Evolutionary conservation across 176 grass and related monocot species (phyloP), one percentile per base, ranked within the genome.

Genomic region (Pharus latifolius): DNA sequence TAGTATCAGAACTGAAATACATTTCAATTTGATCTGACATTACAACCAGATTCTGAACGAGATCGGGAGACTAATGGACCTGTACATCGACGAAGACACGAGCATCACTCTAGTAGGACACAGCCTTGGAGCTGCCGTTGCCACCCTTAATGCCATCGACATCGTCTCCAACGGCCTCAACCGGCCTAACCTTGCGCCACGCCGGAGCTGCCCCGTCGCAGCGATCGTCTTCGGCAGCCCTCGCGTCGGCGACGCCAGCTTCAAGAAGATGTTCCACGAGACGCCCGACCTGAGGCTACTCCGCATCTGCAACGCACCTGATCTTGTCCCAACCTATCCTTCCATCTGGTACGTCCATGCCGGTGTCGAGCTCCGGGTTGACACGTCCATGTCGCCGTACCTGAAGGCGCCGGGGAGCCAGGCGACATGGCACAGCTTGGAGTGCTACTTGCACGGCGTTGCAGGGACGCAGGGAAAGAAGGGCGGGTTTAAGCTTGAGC

Each of bases 21-120:
- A n/a, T n/a, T n/a, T n/a, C n/a, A n/a, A n/a, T n/a, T n/a, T n/a
- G n/a, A n/a, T n/a, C n/a, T n/a, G n/a, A n/a, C n/a, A n/a, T n/a
- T n/a, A n/a, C n/a, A n/a, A 60, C 48, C 55, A 86, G 83, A 77
- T 77, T 8, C 26, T 81, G 74, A 43, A 43, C 5, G 83, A 86
- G 54, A 37, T 81, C 5, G 3, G 34, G 58, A 65, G 63, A 30
- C 65, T 86, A n/a, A 49, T 86, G 19, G 57, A 63, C 16, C 44
- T 65, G 30, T 76, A 81, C 64, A 49, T 81, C 16, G 65, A 72
- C 16, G 83, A 86, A 63, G 77, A 81, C 32, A 68, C 60, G 1
- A 86, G 77, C 77, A 86, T 81, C 41, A 86, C 83, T 15, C 10
- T 81, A 5, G 72, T 77, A 17, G 83, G 78, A 0, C 83, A 86